Percentiles rank a stretch among this genome's conserved stretches.
These are phyloP conservation scores for Corylus americana DNA, from an alignment of 306 rosid species.

Conservation along the genomic window DNA sequence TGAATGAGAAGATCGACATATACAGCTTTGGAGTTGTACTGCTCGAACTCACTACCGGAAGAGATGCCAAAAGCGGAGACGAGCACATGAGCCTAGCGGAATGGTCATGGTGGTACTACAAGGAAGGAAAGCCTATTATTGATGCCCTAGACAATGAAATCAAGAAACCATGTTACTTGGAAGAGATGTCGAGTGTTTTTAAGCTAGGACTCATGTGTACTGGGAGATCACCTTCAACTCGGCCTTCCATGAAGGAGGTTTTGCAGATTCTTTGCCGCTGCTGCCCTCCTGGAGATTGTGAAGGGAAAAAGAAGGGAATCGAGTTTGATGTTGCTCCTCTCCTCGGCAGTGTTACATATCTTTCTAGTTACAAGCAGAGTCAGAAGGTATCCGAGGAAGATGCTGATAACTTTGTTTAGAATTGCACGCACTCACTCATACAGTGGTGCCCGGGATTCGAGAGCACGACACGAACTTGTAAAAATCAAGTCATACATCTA, in stretches of 20 bases:
- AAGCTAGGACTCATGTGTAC: constrained; percentile 85
- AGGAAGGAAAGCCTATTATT: constrained; percentile 48
- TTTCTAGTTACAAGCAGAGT: constrained; percentile 55
- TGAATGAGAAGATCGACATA: constrained; percentile 75
- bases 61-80: constrained; percentile 47
- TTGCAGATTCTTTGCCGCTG: constrained; percentile 59
- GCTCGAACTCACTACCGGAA: constrained; percentile 79
- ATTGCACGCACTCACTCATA: neutral
- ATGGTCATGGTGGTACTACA: constrained; percentile 65
- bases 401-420: constrained; percentile 34
- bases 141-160: constrained; percentile 62
- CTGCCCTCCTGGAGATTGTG: constrained; percentile 31
- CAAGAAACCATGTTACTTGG: constrained; percentile 44
- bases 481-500: too few relatives aligned
- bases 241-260: constrained; percentile 74
- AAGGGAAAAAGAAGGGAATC: constrained; percentile 32
- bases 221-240: constrained; percentile 50
- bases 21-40: constrained; percentile 90
- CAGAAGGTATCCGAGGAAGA: constrained; percentile 24
- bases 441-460: too few relatives aligned
- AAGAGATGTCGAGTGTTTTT: constrained; percentile 59
- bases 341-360: constrained; percentile 47
- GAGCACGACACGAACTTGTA: too few relatives aligned
- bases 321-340: constrained; percentile 63
- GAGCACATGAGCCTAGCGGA: constrained; percentile 64